phyloP scores from a whole-genome alignment of 768 basidiomycete genomes.

The Artomyces pyxidatus region DNA sequence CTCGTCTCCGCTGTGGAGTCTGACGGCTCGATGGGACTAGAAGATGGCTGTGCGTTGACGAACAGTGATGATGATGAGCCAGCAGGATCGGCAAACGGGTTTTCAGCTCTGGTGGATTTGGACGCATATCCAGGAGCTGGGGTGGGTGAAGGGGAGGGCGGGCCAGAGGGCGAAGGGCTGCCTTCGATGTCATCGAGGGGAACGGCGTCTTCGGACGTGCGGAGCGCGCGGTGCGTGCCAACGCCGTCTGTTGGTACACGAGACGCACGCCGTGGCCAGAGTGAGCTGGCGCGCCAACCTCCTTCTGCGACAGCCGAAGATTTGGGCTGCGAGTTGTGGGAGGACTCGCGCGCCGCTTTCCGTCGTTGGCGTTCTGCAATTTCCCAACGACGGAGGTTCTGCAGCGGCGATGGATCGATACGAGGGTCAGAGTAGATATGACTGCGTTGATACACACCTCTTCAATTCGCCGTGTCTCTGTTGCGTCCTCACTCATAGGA shows the following conservation, averaged over 20 bases:
- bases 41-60: conserved; percentile 24
- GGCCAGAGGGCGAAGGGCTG: conserved; percentile 26
- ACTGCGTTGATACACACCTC: conserved; percentile 42
- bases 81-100: conserved; percentile 44
- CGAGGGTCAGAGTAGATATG: neutral
- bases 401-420: no score
- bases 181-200: conserved; percentile 45
- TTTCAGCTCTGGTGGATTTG: conserved; percentile 18
- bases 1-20: no score
- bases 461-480: conserved; percentile 60
- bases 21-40: conserved; percentile 21
- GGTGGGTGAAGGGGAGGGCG: conserved; percentile 29
- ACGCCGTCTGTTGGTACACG: conserved; percentile 27
- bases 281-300: conserved; percentile 47
- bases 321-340: conserved; percentile 20
- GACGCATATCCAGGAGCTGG: no score
- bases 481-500: conserved; percentile 55
- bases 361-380: conserved; percentile 66
- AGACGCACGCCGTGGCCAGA: conserved; percentile 41
- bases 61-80: conserved; percentile 46
- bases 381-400: conserved; percentile 79
- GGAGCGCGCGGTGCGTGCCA: conserved; percentile 42
- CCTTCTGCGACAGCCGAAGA: conserved; percentile 48
- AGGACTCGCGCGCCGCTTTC: conserved; percentile 60
- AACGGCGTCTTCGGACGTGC: conserved; percentile 39